Conservation (phyloP, 2,329 filamentous ascomycete genomes). For the Scedosporium minutisporum region DNA sequence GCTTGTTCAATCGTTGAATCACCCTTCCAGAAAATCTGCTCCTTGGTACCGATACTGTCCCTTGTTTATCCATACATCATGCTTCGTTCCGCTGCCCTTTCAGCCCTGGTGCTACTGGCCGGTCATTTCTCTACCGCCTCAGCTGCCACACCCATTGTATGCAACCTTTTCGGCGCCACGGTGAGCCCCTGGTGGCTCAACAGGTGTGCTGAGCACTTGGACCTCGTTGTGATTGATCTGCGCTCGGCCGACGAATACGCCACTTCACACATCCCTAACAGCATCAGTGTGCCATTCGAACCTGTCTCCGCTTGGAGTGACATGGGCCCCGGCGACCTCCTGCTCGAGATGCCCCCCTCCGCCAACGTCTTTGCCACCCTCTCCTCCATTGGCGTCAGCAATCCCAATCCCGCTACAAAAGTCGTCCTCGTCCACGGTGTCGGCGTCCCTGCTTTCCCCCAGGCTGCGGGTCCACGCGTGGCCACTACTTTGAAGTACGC, state of each 20-base stretch:
- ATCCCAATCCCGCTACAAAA: neutral
- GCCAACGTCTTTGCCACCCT: neutral
- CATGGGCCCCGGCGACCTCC: neutral
- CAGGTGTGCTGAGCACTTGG: no score
- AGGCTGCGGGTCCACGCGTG: slow-evolving; percentile 4
- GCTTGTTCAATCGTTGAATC: no score
- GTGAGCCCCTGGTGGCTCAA: no score
- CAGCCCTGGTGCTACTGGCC: no score
- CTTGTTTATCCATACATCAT: no score
- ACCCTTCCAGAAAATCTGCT: no score
- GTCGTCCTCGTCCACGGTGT: slow-evolving; percentile 6
- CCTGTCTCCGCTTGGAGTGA: slow-evolving; percentile 2
- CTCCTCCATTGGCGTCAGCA: slow-evolving; percentile 1
- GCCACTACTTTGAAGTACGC: slow-evolving; percentile 7
- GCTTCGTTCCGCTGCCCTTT: no score
- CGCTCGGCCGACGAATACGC: slow-evolving; percentile 5
- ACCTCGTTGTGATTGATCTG: slow-evolving; percentile 5
- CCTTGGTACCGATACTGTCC: no score
- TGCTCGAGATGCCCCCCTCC: slow-evolving; percentile 5
- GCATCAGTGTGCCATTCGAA: slow-evolving; percentile 4
- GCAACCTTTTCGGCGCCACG: no score
- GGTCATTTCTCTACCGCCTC: no score
- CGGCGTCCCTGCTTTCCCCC: neutral
- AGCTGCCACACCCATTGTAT: no score
- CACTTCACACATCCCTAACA: slow-evolving; percentile 4